Percentiles rank a stretch among this genome's conserved stretches.
Evolutionary conservation across 495 filamentous ascomycete genomes (phyloP).

Genomic region (Aspergillus avenaceus): DNA sequence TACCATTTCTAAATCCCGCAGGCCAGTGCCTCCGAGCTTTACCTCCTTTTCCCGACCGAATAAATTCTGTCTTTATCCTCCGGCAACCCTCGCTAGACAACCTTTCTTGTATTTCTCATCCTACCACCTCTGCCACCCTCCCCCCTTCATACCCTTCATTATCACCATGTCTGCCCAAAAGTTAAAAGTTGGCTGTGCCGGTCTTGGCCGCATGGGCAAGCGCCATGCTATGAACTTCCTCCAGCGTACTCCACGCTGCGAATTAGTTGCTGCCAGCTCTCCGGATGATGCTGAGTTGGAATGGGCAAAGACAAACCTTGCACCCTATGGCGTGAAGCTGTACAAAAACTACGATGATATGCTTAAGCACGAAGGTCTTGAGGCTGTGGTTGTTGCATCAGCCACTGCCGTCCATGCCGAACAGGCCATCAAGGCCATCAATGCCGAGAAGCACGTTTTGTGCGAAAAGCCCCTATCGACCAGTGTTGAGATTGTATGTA

Average conservation of each 20-base stretch:
- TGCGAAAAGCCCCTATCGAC: conserved; percentile 55
- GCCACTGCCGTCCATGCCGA: conserved; percentile 54
- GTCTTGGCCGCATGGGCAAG: conserved; percentile 57
- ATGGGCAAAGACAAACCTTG: conserved; percentile 48
- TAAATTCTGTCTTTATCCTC: conserved; percentile 7
- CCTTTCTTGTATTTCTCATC: conserved; percentile 2
- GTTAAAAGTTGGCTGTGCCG: conserved; percentile 47
- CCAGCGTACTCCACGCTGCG: conserved; percentile 45
- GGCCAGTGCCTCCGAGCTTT: conserved; percentile 8
- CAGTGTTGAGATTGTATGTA: conserved; percentile 47
- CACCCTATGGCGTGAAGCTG: conserved; percentile 41
- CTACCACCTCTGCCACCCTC: neutral
- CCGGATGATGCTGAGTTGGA: conserved; percentile 46
- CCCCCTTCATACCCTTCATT: neutral
- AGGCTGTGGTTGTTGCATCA: conserved; percentile 50
- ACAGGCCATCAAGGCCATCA: conserved; percentile 53
- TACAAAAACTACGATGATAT: conserved; percentile 55
- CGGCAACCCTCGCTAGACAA: neutral
- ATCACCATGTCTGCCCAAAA: conserved; percentile 39
- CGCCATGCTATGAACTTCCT: conserved; percentile 53
- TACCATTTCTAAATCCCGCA: neutral
- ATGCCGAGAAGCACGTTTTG: conserved; percentile 48
- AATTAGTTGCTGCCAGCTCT: conserved; percentile 49
- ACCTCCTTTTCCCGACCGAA: conserved; percentile 2
- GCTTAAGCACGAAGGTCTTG: conserved; percentile 49